A percentile compares a stretch with the other conserved stretches of the same genome.
These are phyloP conservation scores for Theobroma cacao DNA, from an alignment of 345 rosid species.

Conservation along the genomic window DNA sequence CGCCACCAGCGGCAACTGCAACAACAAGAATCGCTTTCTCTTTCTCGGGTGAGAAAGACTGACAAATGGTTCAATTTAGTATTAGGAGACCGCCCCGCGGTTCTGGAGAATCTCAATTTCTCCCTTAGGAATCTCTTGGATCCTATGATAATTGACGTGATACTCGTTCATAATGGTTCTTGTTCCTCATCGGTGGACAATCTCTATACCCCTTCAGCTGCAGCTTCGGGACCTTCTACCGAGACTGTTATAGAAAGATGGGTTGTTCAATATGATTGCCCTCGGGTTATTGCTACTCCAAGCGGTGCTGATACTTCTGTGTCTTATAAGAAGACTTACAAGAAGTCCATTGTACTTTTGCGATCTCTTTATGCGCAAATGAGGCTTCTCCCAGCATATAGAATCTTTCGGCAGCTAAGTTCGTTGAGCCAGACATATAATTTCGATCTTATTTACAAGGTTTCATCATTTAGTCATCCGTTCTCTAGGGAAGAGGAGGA, in stretches of 20 bases:
- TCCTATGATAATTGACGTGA: slow-evolving; percentile 77
- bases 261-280: slow-evolving; percentile 73
- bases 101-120: slow-evolving; percentile 60
- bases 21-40: slow-evolving; percentile 22
- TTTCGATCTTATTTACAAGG: slow-evolving; percentile 69
- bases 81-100: slow-evolving; percentile 80
- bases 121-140: slow-evolving; percentile 73
- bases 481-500: slow-evolving; percentile 61
- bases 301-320: slow-evolving; percentile 37
- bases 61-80: slow-evolving; percentile 93
- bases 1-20: slow-evolving; percentile 34
- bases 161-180: slow-evolving; percentile 54
- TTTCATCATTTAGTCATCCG: slow-evolving; percentile 69
- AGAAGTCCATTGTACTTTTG: slow-evolving; percentile 68
- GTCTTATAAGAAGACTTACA: slow-evolving; percentile 72
- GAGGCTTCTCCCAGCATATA: slow-evolving; percentile 80
- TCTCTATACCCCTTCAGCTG: slow-evolving; percentile 22
- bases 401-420: slow-evolving; percentile 61
- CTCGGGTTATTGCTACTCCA: slow-evolving; percentile 38
- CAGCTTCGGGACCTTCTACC: slow-evolving; percentile 19
- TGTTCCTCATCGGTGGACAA: slow-evolving; percentile 35
- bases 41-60: slow-evolving; percentile 51
- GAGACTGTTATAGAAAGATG: slow-evolving; percentile 90
- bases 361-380: slow-evolving; percentile 71
- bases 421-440: slow-evolving; percentile 58